Conservation (phyloP, 1,284 basidiomycete species). For the Leccinum cinnamomeum region DNA sequence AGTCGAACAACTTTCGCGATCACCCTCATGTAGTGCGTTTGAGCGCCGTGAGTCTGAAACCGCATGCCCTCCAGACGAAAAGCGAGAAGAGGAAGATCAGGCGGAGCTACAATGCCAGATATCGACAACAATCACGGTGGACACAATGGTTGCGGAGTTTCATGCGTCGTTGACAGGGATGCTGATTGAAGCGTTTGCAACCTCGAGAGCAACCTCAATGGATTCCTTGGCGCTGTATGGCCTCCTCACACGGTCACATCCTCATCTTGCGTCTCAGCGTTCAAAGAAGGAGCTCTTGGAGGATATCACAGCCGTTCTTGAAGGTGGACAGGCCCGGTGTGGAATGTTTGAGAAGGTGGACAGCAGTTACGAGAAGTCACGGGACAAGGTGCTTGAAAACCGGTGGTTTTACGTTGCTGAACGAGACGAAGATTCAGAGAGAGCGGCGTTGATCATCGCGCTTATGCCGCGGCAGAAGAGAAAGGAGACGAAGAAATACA, state of each 20-base stretch:
- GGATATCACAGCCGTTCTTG: conserved; percentile 51
- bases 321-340: conserved; percentile 46
- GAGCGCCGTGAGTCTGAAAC: conserved; percentile 6
- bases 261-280: conserved; percentile 44
- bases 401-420: conserved; percentile 80
- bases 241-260: conserved; percentile 52
- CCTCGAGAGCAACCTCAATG: conserved; percentile 67
- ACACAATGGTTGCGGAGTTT: conserved; percentile 15
- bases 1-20: conserved; percentile 4
- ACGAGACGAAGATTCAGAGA: conserved; percentile 63
- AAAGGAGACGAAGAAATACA: conserved; percentile 73
- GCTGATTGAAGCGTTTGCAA: conserved; percentile 71
- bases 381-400: conserved; percentile 53
- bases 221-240: conserved; percentile 55
- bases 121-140: not conserved
- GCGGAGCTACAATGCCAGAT: not conserved
- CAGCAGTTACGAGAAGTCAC: conserved; percentile 52
- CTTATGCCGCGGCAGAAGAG: conserved; percentile 76
- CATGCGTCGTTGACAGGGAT: conserved; percentile 53
- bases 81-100: not conserved
- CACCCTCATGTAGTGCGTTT: conserved; percentile 1
- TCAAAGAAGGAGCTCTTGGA: conserved; percentile 49
- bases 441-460: conserved; percentile 60
- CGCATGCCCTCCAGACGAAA: not conserved
- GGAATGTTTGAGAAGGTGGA: conserved; percentile 74